Base-by-base conservation (phyloP, 805 yeast genomes). In the Vanderwaltozyma yarrowii region DNA sequence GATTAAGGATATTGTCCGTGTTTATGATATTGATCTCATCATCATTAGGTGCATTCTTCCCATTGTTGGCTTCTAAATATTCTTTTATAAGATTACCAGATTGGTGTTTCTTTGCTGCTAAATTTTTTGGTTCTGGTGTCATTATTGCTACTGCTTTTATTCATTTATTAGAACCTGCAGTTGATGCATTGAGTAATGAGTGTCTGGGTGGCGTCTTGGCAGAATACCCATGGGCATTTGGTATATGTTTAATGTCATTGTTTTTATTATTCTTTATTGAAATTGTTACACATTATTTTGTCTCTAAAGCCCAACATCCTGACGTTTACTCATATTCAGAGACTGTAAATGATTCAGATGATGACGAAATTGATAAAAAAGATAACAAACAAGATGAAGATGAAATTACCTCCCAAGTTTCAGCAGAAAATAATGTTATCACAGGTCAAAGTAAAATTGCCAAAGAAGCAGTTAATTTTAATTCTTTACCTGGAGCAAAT, bases 41-140 rank as follows among this genome's bases (percentile, higher is more conserved):
- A 0, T 66, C 66, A 0, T 46, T 78, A 35, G 85, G 85, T 17
- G 55, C 79, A 2, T 72, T 71, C 43, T 72, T 79, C 60, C 87
- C 87, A 1, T 56, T 80, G 2, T 53, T 79, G 24, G 69, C 83
- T 0, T 76, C 82, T 5, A 65, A 65, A 43, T 73, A 71, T 49
- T 73, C 82, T 1, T 68, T 70, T 46, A 64, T 78, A 35, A 64
- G 73, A 46, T 47, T 78, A 43, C 85, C 84, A 1, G 45, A 67
- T n/a, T 69, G 75, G 74, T 68, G 74, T 43, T 79, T 78, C 57
- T 76, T 78, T 54, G 54, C 75, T 35, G 74, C 80, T 36, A 80
- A 80, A 50, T 41, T 85, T 62, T 79, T 79, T 49, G 89, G 89
- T 48, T 70, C 85, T 4, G 89, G 89, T 37, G 88, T 80, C 33